phyloP scores from a whole-genome alignment of 73 alveolate genomes.

The Paramecium caudatum region DNA sequence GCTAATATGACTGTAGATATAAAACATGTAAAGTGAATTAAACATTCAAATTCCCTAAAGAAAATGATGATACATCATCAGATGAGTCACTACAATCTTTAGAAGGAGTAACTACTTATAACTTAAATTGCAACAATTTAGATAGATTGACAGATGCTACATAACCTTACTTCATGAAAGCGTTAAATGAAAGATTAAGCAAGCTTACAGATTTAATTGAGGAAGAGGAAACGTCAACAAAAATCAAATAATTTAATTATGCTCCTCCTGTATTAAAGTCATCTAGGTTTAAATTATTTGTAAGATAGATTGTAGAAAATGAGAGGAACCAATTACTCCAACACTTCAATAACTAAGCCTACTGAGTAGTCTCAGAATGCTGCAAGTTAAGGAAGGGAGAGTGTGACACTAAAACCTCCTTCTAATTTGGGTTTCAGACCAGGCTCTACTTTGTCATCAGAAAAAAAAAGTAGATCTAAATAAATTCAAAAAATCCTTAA shows the following conservation, averaged over 20 bases:
- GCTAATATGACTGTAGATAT: background rate
- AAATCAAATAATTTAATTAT: conserved; percentile 5
- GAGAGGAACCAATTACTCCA: conserved; percentile 40
- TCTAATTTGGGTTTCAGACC: conserved; percentile 45
- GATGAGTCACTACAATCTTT: conserved; percentile 54
- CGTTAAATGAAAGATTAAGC: conserved; percentile 46
- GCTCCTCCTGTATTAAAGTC: conserved; percentile 52
- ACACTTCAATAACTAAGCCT: conserved; percentile 13
- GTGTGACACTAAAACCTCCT: conserved; percentile 37
- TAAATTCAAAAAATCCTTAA: conserved; percentile 50
- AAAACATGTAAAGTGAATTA: conserved; percentile 25
- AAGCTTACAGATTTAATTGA: conserved; percentile 41
- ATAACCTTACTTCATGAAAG: conserved; percentile 60
- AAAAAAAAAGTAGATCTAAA: conserved; percentile 24
- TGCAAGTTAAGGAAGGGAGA: conserved; percentile 46
- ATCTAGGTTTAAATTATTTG: conserved; percentile 26
- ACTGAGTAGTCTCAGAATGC: background rate
- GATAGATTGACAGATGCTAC: conserved; percentile 61
- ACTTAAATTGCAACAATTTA: conserved; percentile 52
- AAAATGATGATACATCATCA: conserved; percentile 17
- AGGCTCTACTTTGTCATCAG: conserved; percentile 31
- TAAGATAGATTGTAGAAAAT: conserved; percentile 21
- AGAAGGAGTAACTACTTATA: conserved; percentile 13
- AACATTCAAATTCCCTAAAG: conserved; percentile 47
- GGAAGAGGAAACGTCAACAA: background rate